Conservation (phyloP, 768 basidiomycete genomes). For the Suillus ampliporus region DNA sequence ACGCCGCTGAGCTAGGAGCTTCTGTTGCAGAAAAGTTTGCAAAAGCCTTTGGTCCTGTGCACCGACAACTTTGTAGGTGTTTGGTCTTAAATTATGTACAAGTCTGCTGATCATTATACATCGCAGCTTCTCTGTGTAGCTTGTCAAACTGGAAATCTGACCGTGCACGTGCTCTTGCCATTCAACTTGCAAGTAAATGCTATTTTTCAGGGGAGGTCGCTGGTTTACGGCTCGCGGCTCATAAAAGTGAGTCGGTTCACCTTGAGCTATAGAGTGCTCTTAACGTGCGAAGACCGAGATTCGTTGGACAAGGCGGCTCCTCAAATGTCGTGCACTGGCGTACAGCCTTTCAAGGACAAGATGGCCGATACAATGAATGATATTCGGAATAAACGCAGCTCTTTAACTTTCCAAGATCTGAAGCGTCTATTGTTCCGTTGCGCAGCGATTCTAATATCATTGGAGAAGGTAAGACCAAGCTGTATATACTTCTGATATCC, state of each 20-base stretch:
- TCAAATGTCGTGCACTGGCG: conserved; percentile 61
- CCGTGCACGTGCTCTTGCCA: conserved; percentile 78
- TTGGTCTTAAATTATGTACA: conserved; percentile 1
- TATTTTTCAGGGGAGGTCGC: conserved; percentile 89
- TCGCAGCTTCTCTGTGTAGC: conserved; percentile 56
- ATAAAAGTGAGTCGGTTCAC: conserved; percentile 53
- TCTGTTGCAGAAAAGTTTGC: conserved; percentile 88
- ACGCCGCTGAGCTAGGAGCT: conserved; percentile 88
- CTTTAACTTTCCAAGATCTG: conserved; percentile 81
- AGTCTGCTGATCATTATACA: conserved; percentile 8
- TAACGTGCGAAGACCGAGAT: conserved; percentile 50
- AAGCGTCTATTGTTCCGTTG: conserved; percentile 87
- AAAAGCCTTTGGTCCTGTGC: conserved; percentile 77
- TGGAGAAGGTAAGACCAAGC: conserved; percentile 53
- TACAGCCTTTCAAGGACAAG: conserved; percentile 68
- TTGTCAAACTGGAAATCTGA: conserved; percentile 76
- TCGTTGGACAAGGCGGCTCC: conserved; percentile 68
- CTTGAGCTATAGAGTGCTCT: conserved; percentile 1
- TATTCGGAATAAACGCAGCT: conserved; percentile 72
- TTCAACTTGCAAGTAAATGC: conserved; percentile 89
- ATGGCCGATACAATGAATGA: conserved; percentile 69
- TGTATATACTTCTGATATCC: neutral
- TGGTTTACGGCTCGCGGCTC: conserved; percentile 74
- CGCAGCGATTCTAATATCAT: conserved; percentile 78
- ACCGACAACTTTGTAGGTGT: conserved; percentile 75